Evolutionary conservation across 2,329 filamentous ascomycete genomes (phyloP), one percentile per base, ranked within the genome.

Genomic region (Xylaria sp.): DNA sequence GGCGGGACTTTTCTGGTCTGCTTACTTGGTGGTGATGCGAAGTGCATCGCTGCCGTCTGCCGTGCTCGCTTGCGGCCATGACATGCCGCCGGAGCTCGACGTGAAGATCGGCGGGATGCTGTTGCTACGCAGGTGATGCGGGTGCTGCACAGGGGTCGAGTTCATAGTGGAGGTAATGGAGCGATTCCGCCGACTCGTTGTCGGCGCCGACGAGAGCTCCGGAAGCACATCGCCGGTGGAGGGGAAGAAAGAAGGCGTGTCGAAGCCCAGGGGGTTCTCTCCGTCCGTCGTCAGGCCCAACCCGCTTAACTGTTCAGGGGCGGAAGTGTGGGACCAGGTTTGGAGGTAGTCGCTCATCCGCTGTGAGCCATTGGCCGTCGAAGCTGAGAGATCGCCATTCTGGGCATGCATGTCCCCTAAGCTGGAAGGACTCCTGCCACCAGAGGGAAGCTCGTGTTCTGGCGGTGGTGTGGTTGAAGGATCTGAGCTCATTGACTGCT

Each of bases 321-420:
- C 57, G 9, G 63, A 56, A 11, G 54, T 52, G 22, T 63, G 61
- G 18, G 66, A 22, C 68, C 68, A 71, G 20, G 57, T 48, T 42
- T 67, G 67, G 34, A 68, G 56, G 49, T 66, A 70, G 41, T 66
- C 62, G 43, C 60, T 58, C 52, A 68, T 60, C 50, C 63, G 60
- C 47, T 60, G 56, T 16, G 63, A 54, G 9, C 57, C 54, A 24
- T 62, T 63, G 29, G 61, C 44, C 20, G 62, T 56, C 22, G 60
- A 44, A 13, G 58, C 54, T 13, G 62, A 55, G 19, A 48, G 49
- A 29, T 54, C 62, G 16, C 40, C 51, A 37, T 54, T 54, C 20
- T 54, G 61, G 38, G 40, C 59, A 57, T 63, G 58, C 21, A 18
- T 57, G 37, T 61, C 57, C 39, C 61, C 62, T 20, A 63, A 48